These are phyloP conservation scores for Fomitiporia mediterranea DNA, from an alignment of 1,284 basidiomycete genomes.

Conservation along the genomic window DNA sequence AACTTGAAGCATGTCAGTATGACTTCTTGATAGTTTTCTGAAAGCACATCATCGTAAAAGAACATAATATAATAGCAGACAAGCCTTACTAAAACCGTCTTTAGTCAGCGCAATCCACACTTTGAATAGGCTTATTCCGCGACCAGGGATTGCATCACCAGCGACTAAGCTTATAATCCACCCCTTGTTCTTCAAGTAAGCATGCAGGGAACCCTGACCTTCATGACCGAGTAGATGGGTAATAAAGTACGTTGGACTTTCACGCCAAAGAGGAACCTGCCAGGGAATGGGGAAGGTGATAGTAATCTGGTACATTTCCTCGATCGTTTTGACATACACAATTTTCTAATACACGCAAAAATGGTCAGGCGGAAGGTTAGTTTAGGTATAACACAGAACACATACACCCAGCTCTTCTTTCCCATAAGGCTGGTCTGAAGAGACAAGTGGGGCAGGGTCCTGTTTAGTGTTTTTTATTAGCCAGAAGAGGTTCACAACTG, in stretches of 20 bases:
- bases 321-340: conserved; percentile 86
- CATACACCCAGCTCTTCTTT: too few relatives aligned
- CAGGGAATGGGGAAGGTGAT: conserved; percentile 87
- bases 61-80: background rate
- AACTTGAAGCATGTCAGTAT: conserved; percentile 41
- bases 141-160: conserved; percentile 69
- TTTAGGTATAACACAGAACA: too few relatives aligned
- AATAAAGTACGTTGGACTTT: conserved; percentile 81
- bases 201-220: conserved; percentile 94
- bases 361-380: too few relatives aligned
- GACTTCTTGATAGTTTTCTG: background rate
- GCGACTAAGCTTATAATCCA: conserved; percentile 83
- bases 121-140: conserved; percentile 90
- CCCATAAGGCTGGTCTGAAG: too few relatives aligned
- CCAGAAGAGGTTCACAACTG: too few relatives aligned
- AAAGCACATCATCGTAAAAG: conserved; percentile 7
- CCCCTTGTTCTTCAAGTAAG: conserved; percentile 79
- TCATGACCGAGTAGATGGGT: conserved; percentile 94
- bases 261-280: conserved; percentile 72
- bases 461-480: too few relatives aligned
- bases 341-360: too few relatives aligned
- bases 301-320: conserved; percentile 85
- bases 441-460: too few relatives aligned
- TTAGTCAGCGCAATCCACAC: conserved; percentile 78
- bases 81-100: conserved; percentile 75